A percentile compares a stretch with the other conserved stretches of the same genome.
These are phyloP conservation scores for Wickerhamiella nectarea DNA, from an alignment of 805 yeast genomes.

Conservation along the genomic window DNA sequence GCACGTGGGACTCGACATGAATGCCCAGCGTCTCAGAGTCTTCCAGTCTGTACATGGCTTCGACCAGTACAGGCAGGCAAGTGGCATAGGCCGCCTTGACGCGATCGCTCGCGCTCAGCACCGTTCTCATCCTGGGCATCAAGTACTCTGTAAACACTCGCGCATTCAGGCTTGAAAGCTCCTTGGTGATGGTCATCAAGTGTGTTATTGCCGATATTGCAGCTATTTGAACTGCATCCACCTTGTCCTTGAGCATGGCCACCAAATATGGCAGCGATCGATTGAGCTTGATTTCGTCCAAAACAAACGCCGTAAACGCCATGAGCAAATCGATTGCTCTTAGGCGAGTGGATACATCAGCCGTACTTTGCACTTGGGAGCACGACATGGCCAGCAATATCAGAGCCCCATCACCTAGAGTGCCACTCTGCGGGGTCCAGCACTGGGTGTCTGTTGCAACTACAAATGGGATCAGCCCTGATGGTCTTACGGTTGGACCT, in stretches of 20 bases:
- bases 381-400: conserved; percentile 45
- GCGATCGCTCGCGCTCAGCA: conserved; percentile 29
- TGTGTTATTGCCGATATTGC: conserved; percentile 58
- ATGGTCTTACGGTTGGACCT: conserved; percentile 6
- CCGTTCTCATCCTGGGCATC: conserved; percentile 48
- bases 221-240: conserved; percentile 49
- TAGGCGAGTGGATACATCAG: conserved; percentile 44
- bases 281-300: conserved; percentile 77
- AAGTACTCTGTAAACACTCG: conserved; percentile 71
- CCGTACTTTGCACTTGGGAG: conserved; percentile 47
- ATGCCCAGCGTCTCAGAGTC: conserved; percentile 21
- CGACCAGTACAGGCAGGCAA: conserved; percentile 60
- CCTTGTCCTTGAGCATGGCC: conserved; percentile 53
- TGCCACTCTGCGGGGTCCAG: too few species aligned
- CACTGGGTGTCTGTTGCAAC: conserved; percentile 9
- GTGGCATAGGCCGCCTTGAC: conserved; percentile 58
- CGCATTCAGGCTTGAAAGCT: conserved; percentile 60
- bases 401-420: conserved; percentile 38
- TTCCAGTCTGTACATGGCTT: conserved; percentile 35
- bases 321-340: conserved; percentile 65
- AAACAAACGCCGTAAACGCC: conserved; percentile 59
- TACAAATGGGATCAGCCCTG: conserved; percentile 12
- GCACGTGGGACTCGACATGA: conserved; percentile 53
- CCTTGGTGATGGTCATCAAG: conserved; percentile 46
- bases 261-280: conserved; percentile 71